Evolutionary conservation across 192 early-diverging fungal genomes (phyloP), one percentile per base, ranked within the genome.

Genomic region (Coemansia aciculifera): DNA sequence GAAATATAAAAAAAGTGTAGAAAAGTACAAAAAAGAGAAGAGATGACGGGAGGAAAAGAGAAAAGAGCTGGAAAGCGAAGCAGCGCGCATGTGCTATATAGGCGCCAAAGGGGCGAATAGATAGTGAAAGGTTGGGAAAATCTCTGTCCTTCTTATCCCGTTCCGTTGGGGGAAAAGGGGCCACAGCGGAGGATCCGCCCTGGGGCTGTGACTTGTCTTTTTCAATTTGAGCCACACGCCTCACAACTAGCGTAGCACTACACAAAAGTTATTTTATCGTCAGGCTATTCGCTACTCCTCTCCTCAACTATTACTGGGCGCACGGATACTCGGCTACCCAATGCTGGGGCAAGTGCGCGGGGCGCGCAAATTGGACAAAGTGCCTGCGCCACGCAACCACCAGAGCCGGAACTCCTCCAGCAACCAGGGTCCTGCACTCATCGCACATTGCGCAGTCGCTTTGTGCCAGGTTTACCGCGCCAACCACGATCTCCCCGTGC

Each of bases 401-500:
- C n/a, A 83, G 46, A 2, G 64, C 81, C 2, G 60, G 39, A 37
- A 78, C 48, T 0, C 81, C 81, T 1, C 49, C 73, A 0, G 8
- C 23, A 11, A 31, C 67, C 24, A 78, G 40, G 19, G 12, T 19
- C 43, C 40, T 17, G 62, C 81, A 83, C 29, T 59, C 44, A 0
- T 1, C 39, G 36, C 81, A 83, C 73, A 72, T 64, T 13, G 37
- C 10, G n/a, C 38, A 44, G 39, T 36, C 5, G 51, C 59, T 36
- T 19, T 10, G 3, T 7, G 12, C 54, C 39, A 6, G 17, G 12
- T n/a, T 38, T 17, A 72, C 52, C 4, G 59, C 43, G 21, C 23
- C 56, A 17, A 78, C 73, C 12, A 83, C 73, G 17, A 78, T 73
- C 29, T 78, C 76, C 15, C 81, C 81, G 31, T 83, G 81, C 5